Evolutionary conservation across 2,329 filamentous ascomycete species (phyloP).

Genomic region (Colletotrichum truncatum): DNA sequence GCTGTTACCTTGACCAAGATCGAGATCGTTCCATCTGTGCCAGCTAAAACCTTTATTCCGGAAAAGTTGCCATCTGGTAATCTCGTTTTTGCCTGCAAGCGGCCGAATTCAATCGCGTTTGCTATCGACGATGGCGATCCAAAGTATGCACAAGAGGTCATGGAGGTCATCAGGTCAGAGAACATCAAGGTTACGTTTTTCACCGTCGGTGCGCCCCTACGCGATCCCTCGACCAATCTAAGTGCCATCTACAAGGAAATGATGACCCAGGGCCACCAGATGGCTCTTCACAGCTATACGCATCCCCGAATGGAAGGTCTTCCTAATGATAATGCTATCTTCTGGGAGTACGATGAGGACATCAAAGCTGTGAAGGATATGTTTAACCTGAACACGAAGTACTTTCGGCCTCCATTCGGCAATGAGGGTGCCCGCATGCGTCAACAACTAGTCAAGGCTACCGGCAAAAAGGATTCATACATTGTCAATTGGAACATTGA

Average conservation of each 20-base stretch:
- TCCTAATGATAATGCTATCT: constrained; percentile 60
- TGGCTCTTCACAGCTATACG: constrained; percentile 74
- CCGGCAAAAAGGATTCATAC: constrained; percentile 59
- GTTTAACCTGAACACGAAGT: constrained; percentile 49
- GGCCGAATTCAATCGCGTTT: constrained; percentile 76
- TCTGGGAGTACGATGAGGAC: constrained; percentile 70
- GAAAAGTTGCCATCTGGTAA: constrained; percentile 68
- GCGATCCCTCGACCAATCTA: constrained; percentile 67
- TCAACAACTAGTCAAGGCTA: constrained; percentile 65
- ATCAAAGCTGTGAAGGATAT: constrained; percentile 55
- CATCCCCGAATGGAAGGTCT: constrained; percentile 73
- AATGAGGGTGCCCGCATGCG: constrained; percentile 74
- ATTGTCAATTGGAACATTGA: constrained; percentile 77
- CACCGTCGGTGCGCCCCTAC: constrained; percentile 71
- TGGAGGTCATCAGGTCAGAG: constrained; percentile 69
- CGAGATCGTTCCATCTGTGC: constrained; percentile 67
- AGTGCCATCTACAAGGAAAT: constrained; percentile 72
- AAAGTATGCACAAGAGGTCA: constrained; percentile 47
- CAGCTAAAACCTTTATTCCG: constrained; percentile 61
- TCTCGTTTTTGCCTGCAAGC: constrained; percentile 70
- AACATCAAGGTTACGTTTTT: constrained; percentile 76
- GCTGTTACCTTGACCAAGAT: constrained; percentile 63
- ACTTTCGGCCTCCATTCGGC: constrained; percentile 77
- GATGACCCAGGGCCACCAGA: constrained; percentile 70
- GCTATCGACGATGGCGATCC: constrained; percentile 77